phyloP scores from a whole-genome alignment of 495 filamentous ascomycete species.

The Penicillium bialowiezense region DNA sequence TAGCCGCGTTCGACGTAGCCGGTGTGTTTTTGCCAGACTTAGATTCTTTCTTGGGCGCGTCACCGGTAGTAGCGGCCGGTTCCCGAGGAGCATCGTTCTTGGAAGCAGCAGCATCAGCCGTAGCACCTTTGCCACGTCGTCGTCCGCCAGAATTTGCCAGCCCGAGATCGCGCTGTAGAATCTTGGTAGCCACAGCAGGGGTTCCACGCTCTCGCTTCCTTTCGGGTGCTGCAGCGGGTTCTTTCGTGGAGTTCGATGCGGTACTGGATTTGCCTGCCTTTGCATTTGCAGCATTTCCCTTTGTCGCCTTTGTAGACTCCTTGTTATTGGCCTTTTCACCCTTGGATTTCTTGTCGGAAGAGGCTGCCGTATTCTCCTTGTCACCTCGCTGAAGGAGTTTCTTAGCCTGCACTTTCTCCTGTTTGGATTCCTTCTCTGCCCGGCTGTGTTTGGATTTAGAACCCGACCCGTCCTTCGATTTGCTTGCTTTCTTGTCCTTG shows the following conservation, averaged over 20 bases:
- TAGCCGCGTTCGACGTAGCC: slow-evolving; percentile 17
- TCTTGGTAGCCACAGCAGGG: slow-evolving; percentile 72
- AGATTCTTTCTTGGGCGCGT: slow-evolving; percentile 33
- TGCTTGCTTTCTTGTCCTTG: slow-evolving; percentile 84
- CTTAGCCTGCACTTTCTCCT: slow-evolving; percentile 55
- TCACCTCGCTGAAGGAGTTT: slow-evolving; percentile 41
- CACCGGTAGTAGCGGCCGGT: slow-evolving; percentile 28
- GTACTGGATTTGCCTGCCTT: slow-evolving; percentile 29
- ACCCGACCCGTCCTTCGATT: slow-evolving; percentile 64
- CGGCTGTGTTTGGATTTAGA: slow-evolving; percentile 59
- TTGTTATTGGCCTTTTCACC: slow-evolving; percentile 64
- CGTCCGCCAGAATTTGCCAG: slow-evolving; percentile 59
- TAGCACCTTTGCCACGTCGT: slow-evolving; percentile 37
- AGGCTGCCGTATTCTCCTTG: slow-evolving; percentile 38
- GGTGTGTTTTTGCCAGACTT: slow-evolving; percentile 28
- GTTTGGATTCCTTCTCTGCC: slow-evolving; percentile 56
- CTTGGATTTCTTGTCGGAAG: slow-evolving; percentile 50
- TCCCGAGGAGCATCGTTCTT: slow-evolving; percentile 28
- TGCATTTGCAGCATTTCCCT: slow-evolving; percentile 41
- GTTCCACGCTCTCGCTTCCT: slow-evolving; percentile 66
- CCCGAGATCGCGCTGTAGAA: slow-evolving; percentile 87
- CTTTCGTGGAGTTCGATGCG: slow-evolving; percentile 32
- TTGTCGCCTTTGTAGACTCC: slow-evolving; percentile 78
- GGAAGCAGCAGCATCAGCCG: slow-evolving; percentile 29
- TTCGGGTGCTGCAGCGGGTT: slow-evolving; percentile 36